phyloP scores from a whole-genome alignment of 257 asterid species.

The Solanum chilense region DNA sequence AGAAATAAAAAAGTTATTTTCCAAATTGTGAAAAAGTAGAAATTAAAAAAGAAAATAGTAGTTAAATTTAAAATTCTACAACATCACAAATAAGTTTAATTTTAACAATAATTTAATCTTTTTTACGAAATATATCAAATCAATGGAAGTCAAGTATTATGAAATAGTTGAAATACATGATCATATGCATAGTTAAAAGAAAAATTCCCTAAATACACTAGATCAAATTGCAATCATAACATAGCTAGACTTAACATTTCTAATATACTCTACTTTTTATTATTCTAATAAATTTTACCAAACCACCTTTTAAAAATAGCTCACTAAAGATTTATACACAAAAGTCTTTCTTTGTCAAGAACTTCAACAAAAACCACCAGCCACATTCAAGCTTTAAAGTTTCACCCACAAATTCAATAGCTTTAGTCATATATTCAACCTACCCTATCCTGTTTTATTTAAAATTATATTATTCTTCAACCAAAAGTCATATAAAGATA shows the following conservation, averaged over 20 bases:
- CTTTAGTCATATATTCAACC: background rate
- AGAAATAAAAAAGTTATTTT: too few species aligned
- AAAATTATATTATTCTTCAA: background rate
- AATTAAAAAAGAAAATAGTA: background rate
- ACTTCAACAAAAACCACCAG: background rate
- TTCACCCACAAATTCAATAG: background rate
- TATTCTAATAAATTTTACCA: background rate
- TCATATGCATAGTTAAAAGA: background rate
- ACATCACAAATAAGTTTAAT: background rate
- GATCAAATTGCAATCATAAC: background rate
- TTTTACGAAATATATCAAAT: too few species aligned
- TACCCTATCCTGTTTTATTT: background rate
- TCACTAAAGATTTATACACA: background rate
- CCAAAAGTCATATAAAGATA: background rate
- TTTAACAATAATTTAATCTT: too few species aligned
- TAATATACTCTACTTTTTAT: too few species aligned
- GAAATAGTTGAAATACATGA: background rate
- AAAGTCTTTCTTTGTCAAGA: background rate
- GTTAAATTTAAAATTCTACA: too few species aligned
- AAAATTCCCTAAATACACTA: background rate
- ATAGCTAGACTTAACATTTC: background rate
- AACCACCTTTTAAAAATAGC: background rate
- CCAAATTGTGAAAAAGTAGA: background rate
- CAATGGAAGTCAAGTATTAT: background rate
- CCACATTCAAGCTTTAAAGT: background rate